Conservation (phyloP, 257 asterid genomes). For the Linderniella brevidens region DNA sequence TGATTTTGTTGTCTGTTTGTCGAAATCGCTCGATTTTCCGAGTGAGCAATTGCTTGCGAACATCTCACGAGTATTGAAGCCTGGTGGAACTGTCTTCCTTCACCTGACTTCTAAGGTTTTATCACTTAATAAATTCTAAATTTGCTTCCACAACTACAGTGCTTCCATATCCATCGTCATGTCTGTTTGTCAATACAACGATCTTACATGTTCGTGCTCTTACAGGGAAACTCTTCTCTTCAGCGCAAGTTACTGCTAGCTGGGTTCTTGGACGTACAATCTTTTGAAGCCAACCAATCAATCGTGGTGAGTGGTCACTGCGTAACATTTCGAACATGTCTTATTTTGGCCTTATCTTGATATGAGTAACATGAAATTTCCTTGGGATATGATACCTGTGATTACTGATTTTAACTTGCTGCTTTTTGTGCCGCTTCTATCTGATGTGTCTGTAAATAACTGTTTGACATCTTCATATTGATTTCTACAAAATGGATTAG, state of each 20-base stretch:
- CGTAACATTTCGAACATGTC: neutral
- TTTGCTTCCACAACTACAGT: neutral
- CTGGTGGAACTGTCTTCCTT: conserved; percentile 53
- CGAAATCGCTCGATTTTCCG: conserved; percentile 38
- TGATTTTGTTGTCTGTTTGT: conserved; percentile 31
- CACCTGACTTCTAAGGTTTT: conserved; percentile 23
- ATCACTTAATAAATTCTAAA: conserved; percentile 28
- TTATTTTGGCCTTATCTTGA: neutral
- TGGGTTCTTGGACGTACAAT: conserved; percentile 55
- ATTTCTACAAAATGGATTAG: too few species aligned
- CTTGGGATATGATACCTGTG: conserved; percentile 1
- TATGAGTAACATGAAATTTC: neutral
- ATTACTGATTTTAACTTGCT: too few species aligned
- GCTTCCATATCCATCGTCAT: neutral
- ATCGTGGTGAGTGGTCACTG: conserved; percentile 41
- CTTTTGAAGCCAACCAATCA: conserved; percentile 33
- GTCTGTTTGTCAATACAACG: conserved; percentile 7
- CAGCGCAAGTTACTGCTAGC: conserved; percentile 63
- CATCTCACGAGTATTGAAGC: conserved; percentile 46
- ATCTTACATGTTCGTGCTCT: conserved; percentile 6
- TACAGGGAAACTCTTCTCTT: conserved; percentile 45
- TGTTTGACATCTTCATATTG: too few species aligned
- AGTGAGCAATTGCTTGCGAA: conserved; percentile 33
- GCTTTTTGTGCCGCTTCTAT: too few species aligned
- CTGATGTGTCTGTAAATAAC: too few species aligned